These are phyloP conservation scores for Rhizoclosmatium globosum DNA, from an alignment of 192 early-diverging fungal genomes.

Conservation along the genomic window DNA sequence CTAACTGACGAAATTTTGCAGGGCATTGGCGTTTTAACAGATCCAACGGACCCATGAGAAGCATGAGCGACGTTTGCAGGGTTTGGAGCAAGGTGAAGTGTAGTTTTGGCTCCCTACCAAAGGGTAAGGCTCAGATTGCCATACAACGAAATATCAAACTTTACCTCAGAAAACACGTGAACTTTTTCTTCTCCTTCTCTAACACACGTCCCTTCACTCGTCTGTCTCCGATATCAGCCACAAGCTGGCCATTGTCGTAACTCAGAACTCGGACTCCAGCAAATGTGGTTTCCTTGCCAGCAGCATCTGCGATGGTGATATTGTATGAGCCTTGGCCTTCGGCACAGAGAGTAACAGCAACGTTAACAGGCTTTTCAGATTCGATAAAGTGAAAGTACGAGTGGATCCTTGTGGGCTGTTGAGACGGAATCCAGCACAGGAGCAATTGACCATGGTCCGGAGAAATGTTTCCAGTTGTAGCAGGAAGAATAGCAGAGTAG, in stretches of 20 bases:
- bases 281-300: slow-evolving; percentile 29
- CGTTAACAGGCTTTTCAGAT: slow-evolving; percentile 17
- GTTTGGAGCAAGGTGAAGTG: slow-evolving; percentile 30
- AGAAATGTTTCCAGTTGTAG: slow-evolving; percentile 19
- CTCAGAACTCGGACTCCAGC: neutral
- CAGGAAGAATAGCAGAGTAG: slow-evolving; percentile 15
- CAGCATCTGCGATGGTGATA: slow-evolving; percentile 18
- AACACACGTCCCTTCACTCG: slow-evolving; percentile 71
- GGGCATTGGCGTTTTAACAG: slow-evolving; percentile 93
- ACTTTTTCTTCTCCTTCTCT: slow-evolving; percentile 64
- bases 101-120: slow-evolving; percentile 36
- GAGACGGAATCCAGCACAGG: slow-evolving; percentile 52
- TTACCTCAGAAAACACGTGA: slow-evolving; percentile 63
- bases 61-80: slow-evolving; percentile 14
- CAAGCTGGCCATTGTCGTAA: slow-evolving; percentile 21
- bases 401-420: slow-evolving; percentile 44
- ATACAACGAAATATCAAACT: slow-evolving; percentile 10
- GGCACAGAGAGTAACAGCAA: neutral
- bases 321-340: slow-evolving; percentile 4
- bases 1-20: slow-evolving; percentile 92
- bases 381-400: slow-evolving; percentile 36
- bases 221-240: slow-evolving; percentile 71
- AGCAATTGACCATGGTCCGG: slow-evolving; percentile 52
- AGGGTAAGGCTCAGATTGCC: neutral
- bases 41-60: slow-evolving; percentile 50